A percentile compares a stretch with the other conserved stretches of the same genome.
phyloP scores from a whole-genome alignment of 164 flowering plant genomes.

The Cinnamomum micranthum region DNA sequence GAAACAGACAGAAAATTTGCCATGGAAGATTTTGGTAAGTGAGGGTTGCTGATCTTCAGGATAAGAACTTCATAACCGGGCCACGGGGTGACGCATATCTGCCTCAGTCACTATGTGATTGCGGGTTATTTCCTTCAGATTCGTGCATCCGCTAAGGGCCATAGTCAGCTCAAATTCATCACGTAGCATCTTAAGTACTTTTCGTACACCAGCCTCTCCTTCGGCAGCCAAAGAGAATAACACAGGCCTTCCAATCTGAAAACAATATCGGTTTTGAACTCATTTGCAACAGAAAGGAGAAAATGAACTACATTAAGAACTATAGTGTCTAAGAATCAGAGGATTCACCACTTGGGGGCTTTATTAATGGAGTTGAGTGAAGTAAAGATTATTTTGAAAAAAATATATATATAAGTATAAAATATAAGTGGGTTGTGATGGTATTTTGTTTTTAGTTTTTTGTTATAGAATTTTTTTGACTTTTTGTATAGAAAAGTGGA shows the following conservation, averaged over 20 bases:
- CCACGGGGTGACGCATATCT: constrained; percentile 37
- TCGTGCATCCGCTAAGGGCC: constrained; percentile 89
- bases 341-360: background rate
- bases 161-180: constrained; percentile 95
- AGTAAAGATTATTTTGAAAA: too few relatives aligned
- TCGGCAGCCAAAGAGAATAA: constrained; percentile 78
- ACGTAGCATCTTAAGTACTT: constrained; percentile 80
- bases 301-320: background rate
- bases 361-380: too few relatives aligned
- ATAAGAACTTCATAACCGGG: constrained; percentile 18
- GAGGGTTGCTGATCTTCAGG: background rate
- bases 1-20: background rate
- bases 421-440: too few relatives aligned
- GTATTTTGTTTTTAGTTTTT: too few relatives aligned
- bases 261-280: background rate
- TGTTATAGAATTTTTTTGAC: too few relatives aligned
- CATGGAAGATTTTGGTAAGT: background rate
- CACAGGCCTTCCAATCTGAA: constrained; percentile 48
- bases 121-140: constrained; percentile 74
- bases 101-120: constrained; percentile 57
- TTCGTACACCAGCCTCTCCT: constrained; percentile 94
- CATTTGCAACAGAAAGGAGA: background rate
- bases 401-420: too few relatives aligned
- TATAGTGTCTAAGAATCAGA: background rate
- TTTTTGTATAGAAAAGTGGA: too few relatives aligned